Base-by-base conservation (phyloP, 2,329 filamentous ascomycete species). In the Aspergillus cejpii region DNA sequence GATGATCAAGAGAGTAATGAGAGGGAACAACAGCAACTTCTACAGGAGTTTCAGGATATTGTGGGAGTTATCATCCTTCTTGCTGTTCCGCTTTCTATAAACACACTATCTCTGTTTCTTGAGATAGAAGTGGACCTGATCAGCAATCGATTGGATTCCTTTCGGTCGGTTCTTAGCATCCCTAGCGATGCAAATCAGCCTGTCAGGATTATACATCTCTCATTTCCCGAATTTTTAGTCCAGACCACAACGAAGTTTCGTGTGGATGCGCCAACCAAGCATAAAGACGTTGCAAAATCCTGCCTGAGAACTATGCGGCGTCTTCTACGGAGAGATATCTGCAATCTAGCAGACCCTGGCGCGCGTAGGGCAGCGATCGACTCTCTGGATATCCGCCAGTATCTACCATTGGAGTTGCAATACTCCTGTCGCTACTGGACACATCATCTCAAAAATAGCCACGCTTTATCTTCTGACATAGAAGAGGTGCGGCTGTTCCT, bases 151-250 rank as follows among this genome's bases (percentile, higher is more conserved):
- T 40, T 57, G 5, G 43, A 57, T 42, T 24, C 17, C 8, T 48
- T 61, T 10, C 48, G 53, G 28, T 56, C 58, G 17, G 48, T 58
- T 7, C 23, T 61, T 1, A 42, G 27, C n/a, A 41, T 60, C 3
- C 54, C 56, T 0, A 19, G 41, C 3, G 27, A 54, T 23, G 37
- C 5, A 24, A 23, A 54, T 44, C 17, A 19, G 6, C 50, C 54
- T 28, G 38, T 58, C 6, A 34, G 51, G 8, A 48, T 58, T n/a
- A 44, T 61, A 6, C 59, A 62, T 45, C 48, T 55, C 43, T 64
- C 58, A 41, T 65, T 64, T 39, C 54, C 55, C 14, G 59, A 66
- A 37, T 65, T 62, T 40, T 47, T 14, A 17, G 46, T 63, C 31
- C 40, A 53, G 29, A 29, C 39, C 6, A 17, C 47, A 26, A 60